Base-by-base conservation (phyloP, 495 filamentous ascomycete genomes). In the Daldinia childiae region DNA sequence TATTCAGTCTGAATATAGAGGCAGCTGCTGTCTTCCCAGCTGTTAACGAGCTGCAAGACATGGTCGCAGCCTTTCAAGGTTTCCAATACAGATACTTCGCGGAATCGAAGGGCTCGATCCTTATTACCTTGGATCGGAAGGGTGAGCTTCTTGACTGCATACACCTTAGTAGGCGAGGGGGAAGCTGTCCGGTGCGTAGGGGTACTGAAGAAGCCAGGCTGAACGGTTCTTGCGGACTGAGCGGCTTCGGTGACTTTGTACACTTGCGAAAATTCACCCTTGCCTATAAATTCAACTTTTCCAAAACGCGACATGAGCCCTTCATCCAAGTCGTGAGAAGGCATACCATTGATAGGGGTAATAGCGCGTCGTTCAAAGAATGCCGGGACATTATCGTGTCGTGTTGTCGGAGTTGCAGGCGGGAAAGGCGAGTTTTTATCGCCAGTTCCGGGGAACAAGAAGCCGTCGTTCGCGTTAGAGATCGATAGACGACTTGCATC, bases 1-100 rank as follows among this genome's bases (percentile, higher is more conserved):
- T 87, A 99, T 69, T 98, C 96, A 0, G 95, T 98, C 81, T 97
- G 94, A 66, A 99, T 98, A 79, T 97, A 99, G 4, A 99, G 88
- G 68, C 93, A 89, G 41, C 77, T 75, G 60, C 90, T 87, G 36
- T 90, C 84, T 76, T 98, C 95, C 95, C 95, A 99, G 76, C 87
- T 89, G 66, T 94, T 88, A 45, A 93, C 80, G 58, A 94, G 89
- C 57, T 91, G 87, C 14, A 99, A 82, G 38, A 97, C 85, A 78
- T 98, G 94, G 73, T 95, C 93, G 51, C 89, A 88, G 27, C 89
- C 86, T 43, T 86, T 86, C 45, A 99, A 81, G 4, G 86, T 84
- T 70, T 88, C 89, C 62, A 99, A 81, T 24, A 94, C 88, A 19
- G 86, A 79, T 6, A 95, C 94, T 77, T 99, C 95, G 27, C 90